Conservation (phyloP, 2,329 filamentous ascomycete genomes). For the Fusarium drepaniforme region DNA sequence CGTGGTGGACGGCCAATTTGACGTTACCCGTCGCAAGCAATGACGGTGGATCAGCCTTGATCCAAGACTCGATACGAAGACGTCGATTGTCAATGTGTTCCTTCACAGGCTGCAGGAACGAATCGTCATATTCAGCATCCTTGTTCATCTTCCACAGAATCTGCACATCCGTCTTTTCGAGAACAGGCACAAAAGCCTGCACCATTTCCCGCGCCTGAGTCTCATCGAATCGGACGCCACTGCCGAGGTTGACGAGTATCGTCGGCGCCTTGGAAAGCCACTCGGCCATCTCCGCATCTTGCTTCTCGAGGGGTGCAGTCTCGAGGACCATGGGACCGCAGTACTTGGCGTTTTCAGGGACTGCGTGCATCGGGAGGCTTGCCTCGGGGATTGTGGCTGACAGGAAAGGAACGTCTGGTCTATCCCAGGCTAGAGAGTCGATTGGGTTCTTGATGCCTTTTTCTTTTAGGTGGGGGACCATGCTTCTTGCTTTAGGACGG, state of each 20-base stretch:
- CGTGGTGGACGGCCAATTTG: slow-evolving; percentile 32
- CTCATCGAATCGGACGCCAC: slow-evolving; percentile 46
- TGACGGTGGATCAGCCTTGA: slow-evolving; percentile 46
- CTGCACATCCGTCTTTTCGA: slow-evolving; percentile 41
- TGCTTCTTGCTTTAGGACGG: slow-evolving; percentile 19
- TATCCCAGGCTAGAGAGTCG: slow-evolving; percentile 27
- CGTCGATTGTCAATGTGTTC: slow-evolving; percentile 26
- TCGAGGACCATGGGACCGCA: slow-evolving; percentile 60
- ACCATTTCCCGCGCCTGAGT: slow-evolving; percentile 44
- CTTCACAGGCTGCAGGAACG: slow-evolving; percentile 18
- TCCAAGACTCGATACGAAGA: slow-evolving; percentile 42
- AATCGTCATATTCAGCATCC: slow-evolving; percentile 7
- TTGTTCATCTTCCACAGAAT: slow-evolving; percentile 49
- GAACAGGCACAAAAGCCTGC: slow-evolving; percentile 31
- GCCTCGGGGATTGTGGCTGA: slow-evolving; percentile 42
- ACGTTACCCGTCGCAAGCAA: slow-evolving; percentile 49
- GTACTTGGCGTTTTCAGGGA: slow-evolving; percentile 40
- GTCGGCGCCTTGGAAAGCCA: slow-evolving; percentile 59
- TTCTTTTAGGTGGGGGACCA: slow-evolving; percentile 49
- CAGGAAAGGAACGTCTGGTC: slow-evolving; percentile 44
- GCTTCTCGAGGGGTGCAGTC: slow-evolving; percentile 47
- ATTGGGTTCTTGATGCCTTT: slow-evolving; percentile 42
- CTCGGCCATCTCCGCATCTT: slow-evolving; percentile 56
- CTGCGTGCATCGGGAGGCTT: slow-evolving; percentile 52
- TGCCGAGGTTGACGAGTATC: slow-evolving; percentile 63